Base-by-base conservation (phyloP, 768 basidiomycete genomes). In the Kondoa malvinella region DNA sequence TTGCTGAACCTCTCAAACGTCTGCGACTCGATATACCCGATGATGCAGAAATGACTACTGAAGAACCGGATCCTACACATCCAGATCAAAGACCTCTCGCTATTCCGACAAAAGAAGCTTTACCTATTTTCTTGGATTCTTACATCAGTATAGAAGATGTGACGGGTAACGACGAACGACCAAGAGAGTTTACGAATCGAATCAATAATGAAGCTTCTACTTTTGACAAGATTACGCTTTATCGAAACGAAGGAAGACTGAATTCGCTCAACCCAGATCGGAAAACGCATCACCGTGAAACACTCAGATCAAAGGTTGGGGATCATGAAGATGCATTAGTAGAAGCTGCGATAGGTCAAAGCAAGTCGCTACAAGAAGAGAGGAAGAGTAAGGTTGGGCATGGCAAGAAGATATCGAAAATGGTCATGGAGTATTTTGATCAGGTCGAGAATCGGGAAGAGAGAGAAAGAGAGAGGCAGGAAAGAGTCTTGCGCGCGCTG, bases 381-480 rank as follows among this genome's bases (percentile, higher is more conserved):
- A 69, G 76, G 80, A 77, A 75, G 78, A 70, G 74, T 2, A 75
- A 77, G 64, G 70, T 76, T 4, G 64, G 68, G 0, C 63, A 74
- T 0, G 85, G 80, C n/a, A 77, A 77, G 26, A 78, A 80, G 69
- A 81, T 91, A 67, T 86, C 88, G 1, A 79, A 78, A 34, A 83
- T 83, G 71, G 77, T 96, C 21, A 82, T 83, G 70, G 81, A 77
- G 26, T 86, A 92, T 76, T 95, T 88, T 84, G 88, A 87, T 71
- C 80, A 78, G 32, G 80, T 84, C 64, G 84, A 81, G 34, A 80
- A 81, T 32, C 83, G 80, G 73, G 85, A 85, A 66, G 85, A 86
- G 32, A 83, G 80, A 74, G 81, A 81, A 21, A 79, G 77, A 67
- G 76, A 76, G 25, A 81, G 81, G 71, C 86, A 88, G 72, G 87